These are phyloP conservation scores for Leccinum variicolor DNA, from an alignment of 768 basidiomycete genomes.

Conservation along the genomic window DNA sequence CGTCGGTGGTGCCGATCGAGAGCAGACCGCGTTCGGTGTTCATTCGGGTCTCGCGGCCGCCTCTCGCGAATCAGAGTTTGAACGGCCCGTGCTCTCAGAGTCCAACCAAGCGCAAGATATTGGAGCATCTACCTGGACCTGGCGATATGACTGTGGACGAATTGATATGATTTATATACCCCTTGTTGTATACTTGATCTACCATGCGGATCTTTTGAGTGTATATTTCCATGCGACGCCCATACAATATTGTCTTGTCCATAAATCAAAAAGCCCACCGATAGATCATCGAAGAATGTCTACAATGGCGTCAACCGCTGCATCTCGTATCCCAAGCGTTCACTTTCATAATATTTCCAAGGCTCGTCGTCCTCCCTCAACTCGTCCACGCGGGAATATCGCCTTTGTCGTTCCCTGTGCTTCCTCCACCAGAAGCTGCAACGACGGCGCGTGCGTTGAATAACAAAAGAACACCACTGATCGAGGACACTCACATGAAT, in stretches of 20 bases:
- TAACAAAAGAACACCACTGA: neutral
- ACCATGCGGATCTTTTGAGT: neutral
- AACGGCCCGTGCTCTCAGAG: slow-evolving; percentile 22
- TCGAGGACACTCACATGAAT: slow-evolving; percentile 32
- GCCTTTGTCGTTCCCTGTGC: slow-evolving; percentile 13
- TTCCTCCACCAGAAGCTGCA: slow-evolving; percentile 32
- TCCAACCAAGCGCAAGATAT: slow-evolving; percentile 15
- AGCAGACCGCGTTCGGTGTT: slow-evolving; percentile 54
- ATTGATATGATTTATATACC: slow-evolving; percentile 25
- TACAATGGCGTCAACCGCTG: slow-evolving; percentile 7
- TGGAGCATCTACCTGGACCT: slow-evolving; percentile 36
- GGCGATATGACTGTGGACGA: slow-evolving; percentile 55
- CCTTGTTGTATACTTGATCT: slow-evolving; percentile 12
- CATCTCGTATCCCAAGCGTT: slow-evolving; percentile 15
- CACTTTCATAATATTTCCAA: slow-evolving; percentile 27
- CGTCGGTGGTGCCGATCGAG: slow-evolving; percentile 46
- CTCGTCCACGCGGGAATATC: slow-evolving; percentile 24
- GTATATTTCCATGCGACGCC: neutral
- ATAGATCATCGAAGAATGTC: neutral
- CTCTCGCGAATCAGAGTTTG: slow-evolving; percentile 43
- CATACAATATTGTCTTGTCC: neutral
- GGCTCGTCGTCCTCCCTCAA: slow-evolving; percentile 30
- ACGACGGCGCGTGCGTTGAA: neutral
- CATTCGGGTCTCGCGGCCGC: slow-evolving; percentile 42
- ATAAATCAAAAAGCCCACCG: neutral